Evolutionary conservation across 495 filamentous ascomycete genomes (phyloP).

Genomic region (Neurospora pannonica): DNA sequence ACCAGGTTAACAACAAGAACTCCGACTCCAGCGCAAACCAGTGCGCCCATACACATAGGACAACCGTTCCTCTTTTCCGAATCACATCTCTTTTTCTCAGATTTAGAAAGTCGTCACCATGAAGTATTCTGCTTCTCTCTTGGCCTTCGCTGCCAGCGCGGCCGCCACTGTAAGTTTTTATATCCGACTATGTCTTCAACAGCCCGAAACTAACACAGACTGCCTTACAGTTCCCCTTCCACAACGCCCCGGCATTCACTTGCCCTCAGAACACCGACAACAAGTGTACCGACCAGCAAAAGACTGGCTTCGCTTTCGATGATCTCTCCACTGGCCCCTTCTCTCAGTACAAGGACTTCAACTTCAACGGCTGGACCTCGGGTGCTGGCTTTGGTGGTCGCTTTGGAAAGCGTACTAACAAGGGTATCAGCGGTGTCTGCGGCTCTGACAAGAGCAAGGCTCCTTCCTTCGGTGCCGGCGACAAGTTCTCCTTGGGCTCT

Average conservation of each 20-base stretch:
- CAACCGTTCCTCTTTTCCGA: conserved; percentile 8
- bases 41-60: background rate
- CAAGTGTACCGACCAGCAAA: conserved; percentile 58
- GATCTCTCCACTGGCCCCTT: conserved; percentile 55
- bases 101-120: conserved; percentile 24
- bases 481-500: conserved; percentile 63
- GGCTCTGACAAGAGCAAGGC: conserved; percentile 33
- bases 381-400: conserved; percentile 41
- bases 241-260: conserved; percentile 48
- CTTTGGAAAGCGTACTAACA: conserved; percentile 36
- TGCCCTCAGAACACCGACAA: conserved; percentile 70
- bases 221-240: conserved; percentile 36
- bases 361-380: conserved; percentile 64
- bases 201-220: conserved; percentile 11
- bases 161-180: conserved; percentile 43
- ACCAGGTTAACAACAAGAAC: background rate
- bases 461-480: conserved; percentile 49
- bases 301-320: conserved; percentile 60
- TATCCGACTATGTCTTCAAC: background rate
- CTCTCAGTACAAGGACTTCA: conserved; percentile 56
- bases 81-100: conserved; percentile 4
- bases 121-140: conserved; percentile 38
- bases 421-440: conserved; percentile 57
- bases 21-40: background rate
- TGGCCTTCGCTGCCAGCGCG: conserved; percentile 49